phyloP scores from a whole-genome alignment of 2,329 filamentous ascomycete genomes.

The Epicoccum nigrum region DNA sequence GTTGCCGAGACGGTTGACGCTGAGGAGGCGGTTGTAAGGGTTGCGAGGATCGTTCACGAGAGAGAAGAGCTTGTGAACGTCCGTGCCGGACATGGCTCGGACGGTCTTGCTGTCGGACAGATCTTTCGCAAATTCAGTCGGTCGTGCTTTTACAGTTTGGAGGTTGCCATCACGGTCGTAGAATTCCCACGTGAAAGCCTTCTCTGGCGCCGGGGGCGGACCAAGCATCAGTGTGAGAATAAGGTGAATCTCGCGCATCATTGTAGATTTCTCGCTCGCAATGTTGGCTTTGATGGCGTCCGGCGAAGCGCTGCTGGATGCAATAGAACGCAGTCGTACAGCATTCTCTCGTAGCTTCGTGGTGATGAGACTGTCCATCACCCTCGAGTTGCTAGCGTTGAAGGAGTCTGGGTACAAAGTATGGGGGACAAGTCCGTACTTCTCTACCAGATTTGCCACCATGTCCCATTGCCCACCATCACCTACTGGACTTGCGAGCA shows the following conservation, averaged over 20 bases:
- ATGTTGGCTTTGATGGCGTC: slow-evolving; percentile 51
- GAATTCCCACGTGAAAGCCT: slow-evolving; percentile 81
- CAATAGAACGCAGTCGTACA: slow-evolving; percentile 69
- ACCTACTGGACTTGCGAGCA: slow-evolving; percentile 71
- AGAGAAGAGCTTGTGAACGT: slow-evolving; percentile 74
- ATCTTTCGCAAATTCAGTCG: slow-evolving; percentile 73
- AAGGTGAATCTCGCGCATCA: slow-evolving; percentile 79
- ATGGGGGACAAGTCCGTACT: slow-evolving; percentile 89
- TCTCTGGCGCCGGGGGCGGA: slow-evolving; percentile 71
- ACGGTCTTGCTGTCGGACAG: slow-evolving; percentile 65
- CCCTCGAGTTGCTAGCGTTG: slow-evolving; percentile 73
- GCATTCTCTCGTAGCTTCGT: slow-evolving; percentile 88
- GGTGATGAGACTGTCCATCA: slow-evolving; percentile 76
- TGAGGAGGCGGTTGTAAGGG: slow-evolving; percentile 72
- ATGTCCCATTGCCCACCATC: slow-evolving; percentile 95
- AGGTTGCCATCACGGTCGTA: slow-evolving; percentile 71
- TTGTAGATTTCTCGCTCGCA: slow-evolving; percentile 67
- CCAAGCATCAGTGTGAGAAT: slow-evolving; percentile 85
- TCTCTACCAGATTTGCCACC: slow-evolving; percentile 82
- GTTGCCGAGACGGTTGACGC: slow-evolving; percentile 80
- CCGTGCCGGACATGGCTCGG: slow-evolving; percentile 62
- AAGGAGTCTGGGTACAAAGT: slow-evolving; percentile 80
- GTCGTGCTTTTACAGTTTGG: slow-evolving; percentile 68
- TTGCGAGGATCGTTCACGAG: slow-evolving; percentile 87
- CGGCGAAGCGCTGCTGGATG: slow-evolving; percentile 44